Evolutionary conservation across 148 eudicot species (phyloP).

Genomic region (Rhododendron williamsianum): DNA sequence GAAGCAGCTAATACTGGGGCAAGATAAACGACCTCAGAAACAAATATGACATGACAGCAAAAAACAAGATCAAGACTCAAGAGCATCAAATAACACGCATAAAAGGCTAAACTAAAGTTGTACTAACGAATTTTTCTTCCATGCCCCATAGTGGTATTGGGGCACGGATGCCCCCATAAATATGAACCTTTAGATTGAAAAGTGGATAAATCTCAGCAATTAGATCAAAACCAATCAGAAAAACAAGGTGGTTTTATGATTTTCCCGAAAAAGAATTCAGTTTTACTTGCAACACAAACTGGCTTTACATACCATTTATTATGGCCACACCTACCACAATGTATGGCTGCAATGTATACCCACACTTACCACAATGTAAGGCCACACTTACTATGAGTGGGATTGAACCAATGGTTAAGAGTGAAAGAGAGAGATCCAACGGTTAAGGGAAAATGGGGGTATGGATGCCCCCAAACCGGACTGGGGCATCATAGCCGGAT

Average conservation of each 20-base stretch:
- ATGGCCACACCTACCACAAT: background rate
- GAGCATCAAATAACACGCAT: background rate
- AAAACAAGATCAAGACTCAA: background rate
- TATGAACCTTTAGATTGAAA: too few species aligned
- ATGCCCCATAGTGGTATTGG: too few species aligned
- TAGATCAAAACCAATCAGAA: background rate
- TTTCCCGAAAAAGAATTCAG: too few species aligned
- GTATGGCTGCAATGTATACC: background rate
- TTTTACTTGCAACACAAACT: background rate
- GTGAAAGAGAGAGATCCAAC: too few species aligned
- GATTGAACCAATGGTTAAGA: too few species aligned
- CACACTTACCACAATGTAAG: too few species aligned
- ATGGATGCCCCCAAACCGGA: too few species aligned
- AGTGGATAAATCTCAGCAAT: background rate
- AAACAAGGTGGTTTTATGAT: background rate
- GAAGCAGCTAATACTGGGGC: background rate
- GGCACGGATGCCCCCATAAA: too few species aligned
- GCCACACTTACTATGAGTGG: too few species aligned
- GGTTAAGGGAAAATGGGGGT: too few species aligned
- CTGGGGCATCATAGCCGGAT: too few species aligned
- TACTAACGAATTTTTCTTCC: background rate
- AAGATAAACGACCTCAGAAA: background rate
- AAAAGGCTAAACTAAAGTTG: background rate
- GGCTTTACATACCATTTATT: background rate
- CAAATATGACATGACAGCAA: background rate